Evolutionary conservation across 2,329 filamentous ascomycete species (phyloP).

Genomic region (Dothidotthia symphoricarpi): DNA sequence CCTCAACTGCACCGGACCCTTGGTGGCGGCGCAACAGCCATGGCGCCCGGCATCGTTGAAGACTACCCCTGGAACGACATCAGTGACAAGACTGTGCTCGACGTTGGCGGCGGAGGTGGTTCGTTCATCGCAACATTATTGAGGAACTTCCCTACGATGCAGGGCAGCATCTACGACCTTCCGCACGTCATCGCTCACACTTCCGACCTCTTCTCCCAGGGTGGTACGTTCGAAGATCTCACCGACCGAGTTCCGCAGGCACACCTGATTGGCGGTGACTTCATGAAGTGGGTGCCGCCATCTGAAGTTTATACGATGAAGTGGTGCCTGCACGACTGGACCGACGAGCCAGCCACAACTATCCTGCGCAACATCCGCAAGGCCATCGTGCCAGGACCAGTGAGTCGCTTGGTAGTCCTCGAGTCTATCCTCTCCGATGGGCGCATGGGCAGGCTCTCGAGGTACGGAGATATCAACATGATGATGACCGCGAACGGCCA

Average conservation of each 20-base stretch:
- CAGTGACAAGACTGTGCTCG: conserved; percentile 32
- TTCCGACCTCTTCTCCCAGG: conserved; percentile 23
- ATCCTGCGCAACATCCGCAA: conserved; percentile 36
- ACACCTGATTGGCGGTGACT: conserved; percentile 42
- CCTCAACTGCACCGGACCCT: conserved; percentile 41
- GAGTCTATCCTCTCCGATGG: conserved; percentile 41
- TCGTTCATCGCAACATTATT: conserved; percentile 41
- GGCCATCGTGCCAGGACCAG: conserved; percentile 25
- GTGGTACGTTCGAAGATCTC: conserved; percentile 36
- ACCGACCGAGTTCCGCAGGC: conserved; percentile 23
- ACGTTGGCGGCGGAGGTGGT: conserved; percentile 46
- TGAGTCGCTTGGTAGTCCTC: conserved; percentile 39
- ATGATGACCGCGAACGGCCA: conserved; percentile 37
- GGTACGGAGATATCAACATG: conserved; percentile 47
- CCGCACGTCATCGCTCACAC: conserved; percentile 38
- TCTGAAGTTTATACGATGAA: conserved; percentile 41
- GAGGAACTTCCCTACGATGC: conserved; percentile 29
- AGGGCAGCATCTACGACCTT: conserved; percentile 40
- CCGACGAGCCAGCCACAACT: conserved; percentile 30
- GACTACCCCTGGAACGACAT: conserved; percentile 51
- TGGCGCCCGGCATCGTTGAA: conserved; percentile 42
- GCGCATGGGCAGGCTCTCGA: conserved; percentile 27
- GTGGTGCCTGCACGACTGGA: conserved; percentile 48
- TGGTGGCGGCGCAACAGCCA: conserved; percentile 40
- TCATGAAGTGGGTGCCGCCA: conserved; percentile 36